Base-by-base conservation (phyloP, 306 rosid genomes). In the Vigna nakashimae region DNA sequence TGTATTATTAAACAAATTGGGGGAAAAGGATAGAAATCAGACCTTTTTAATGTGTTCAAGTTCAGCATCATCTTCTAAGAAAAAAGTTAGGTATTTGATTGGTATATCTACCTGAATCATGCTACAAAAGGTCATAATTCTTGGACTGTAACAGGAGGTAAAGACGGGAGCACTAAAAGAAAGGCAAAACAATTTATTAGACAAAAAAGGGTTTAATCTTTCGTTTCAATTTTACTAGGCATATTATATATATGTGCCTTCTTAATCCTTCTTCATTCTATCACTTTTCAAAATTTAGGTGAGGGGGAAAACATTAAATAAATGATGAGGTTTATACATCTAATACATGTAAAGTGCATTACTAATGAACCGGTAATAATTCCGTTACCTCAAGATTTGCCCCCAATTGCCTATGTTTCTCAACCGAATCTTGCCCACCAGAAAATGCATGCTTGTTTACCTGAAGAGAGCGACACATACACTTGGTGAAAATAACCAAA, bases 401-500 rank as follows among this genome's bases (percentile, higher is more conserved):
- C 49, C 99, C 99, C 48, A 79, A 85, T 82, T 87, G 85, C 75
- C 96, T 88, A 80, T 95, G 99, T 84, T 92, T 88, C 84, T 91
- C 98, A 24, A 89, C 43, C 14, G 98, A 88, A 89, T 95, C 98
- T 86, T 91, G 98, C 60, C 98, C 98, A 36, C 98, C 98, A 55
- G 98, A 95, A 78, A 92, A 95, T 28, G 98, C 98, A 81, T 88
- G 73, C 56, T 40, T 87, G 82, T 92, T 92, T 79, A 95, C 71
- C 98, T 92, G 92, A 70, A 83, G 43, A 86, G 49, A 79, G 75
- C 65, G 74, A 76, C 73, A 71, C 16, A 81, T 68, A 59, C 57
- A 73, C 18, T 60, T 17, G 7, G 63, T 42, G 18, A 62, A 76
- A 32, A 34, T 62, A 74, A 53, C 43, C 42, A 80, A 59, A 30